Conservation (phyloP, 2,329 filamentous ascomycete genomes). For the Didymella exigua region DNA sequence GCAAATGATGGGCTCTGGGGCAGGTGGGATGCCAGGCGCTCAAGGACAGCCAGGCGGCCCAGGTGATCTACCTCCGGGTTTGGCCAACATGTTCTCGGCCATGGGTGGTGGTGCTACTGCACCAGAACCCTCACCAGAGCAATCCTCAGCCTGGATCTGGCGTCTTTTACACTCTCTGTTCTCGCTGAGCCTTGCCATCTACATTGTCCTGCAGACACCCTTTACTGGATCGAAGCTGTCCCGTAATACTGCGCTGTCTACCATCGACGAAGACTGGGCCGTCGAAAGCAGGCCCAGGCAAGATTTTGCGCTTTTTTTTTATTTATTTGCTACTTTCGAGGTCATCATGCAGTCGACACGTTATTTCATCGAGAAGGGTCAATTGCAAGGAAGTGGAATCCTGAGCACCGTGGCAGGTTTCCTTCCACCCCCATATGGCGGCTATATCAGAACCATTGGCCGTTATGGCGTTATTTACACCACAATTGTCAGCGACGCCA, state of each 20-base stretch:
- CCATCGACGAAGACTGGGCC: slow-evolving; percentile 39
- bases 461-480: slow-evolving; percentile 73
- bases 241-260: slow-evolving; percentile 58
- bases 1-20: slow-evolving; percentile 66
- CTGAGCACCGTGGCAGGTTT: slow-evolving; percentile 68
- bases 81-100: slow-evolving; percentile 52
- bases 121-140: slow-evolving; percentile 43
- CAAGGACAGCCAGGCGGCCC: slow-evolving; percentile 32
- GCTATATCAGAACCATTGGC: slow-evolving; percentile 65
- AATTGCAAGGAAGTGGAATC: slow-evolving; percentile 64
- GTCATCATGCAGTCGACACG: slow-evolving; percentile 72
- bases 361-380: slow-evolving; percentile 70
- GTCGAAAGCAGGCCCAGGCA: slow-evolving; percentile 45
- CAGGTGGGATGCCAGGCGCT: slow-evolving; percentile 45
- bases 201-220: slow-evolving; percentile 69
- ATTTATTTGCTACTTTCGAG: slow-evolving; percentile 80
- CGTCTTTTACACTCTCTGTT: slow-evolving; percentile 75
- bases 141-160: slow-evolving; percentile 65
- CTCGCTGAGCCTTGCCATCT: slow-evolving; percentile 71
- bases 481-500: slow-evolving; percentile 73
- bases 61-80: slow-evolving; percentile 47
- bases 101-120: slow-evolving; percentile 49
- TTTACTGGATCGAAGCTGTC: slow-evolving; percentile 71
- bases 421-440: slow-evolving; percentile 67
- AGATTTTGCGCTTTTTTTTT: slow-evolving; percentile 67